These are phyloP conservation scores for Westerdykella sp. DNA, from an alignment of 2,329 filamentous ascomycete genomes.

Conservation along the genomic window DNA sequence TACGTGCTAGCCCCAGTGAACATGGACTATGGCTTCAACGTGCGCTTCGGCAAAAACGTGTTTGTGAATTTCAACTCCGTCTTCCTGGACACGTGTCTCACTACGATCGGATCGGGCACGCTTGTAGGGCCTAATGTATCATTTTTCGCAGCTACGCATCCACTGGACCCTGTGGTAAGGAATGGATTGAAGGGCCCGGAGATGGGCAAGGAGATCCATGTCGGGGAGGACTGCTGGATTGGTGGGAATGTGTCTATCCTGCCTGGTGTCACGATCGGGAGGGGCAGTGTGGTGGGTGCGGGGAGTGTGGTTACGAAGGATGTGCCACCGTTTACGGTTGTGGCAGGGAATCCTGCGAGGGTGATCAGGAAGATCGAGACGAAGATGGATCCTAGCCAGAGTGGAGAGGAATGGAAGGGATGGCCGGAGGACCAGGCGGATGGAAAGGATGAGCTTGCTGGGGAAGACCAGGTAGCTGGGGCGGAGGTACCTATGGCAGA, in stretches of 20 bases:
- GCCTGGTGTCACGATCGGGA: constrained; percentile 71
- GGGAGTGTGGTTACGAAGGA: constrained; percentile 78
- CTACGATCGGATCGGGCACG: constrained; percentile 70
- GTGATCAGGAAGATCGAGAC: constrained; percentile 48
- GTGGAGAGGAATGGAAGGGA: constrained; percentile 34
- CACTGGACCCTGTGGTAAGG: constrained; percentile 65
- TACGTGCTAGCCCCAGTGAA: constrained; percentile 65
- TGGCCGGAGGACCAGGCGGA: constrained; percentile 67
- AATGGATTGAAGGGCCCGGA: constrained; percentile 74
- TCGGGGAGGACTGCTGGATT: constrained; percentile 56
- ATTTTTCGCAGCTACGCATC: constrained; percentile 70
- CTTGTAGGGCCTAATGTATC: constrained; percentile 72
- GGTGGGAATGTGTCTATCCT: constrained; percentile 52
- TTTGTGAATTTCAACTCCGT: constrained; percentile 72
- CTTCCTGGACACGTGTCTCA: constrained; percentile 69
- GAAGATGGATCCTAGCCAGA: constrained; percentile 23
- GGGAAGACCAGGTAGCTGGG: constrained; percentile 63
- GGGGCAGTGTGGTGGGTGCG: constrained; percentile 68
- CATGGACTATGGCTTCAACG: constrained; percentile 72
- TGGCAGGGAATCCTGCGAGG: constrained; percentile 62
- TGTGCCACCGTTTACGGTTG: constrained; percentile 57
- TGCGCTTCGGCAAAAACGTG: constrained; percentile 62
- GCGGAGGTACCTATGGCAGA: constrained; percentile 76
- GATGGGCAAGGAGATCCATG: constrained; percentile 62
- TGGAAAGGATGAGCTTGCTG: constrained; percentile 55